phyloP scores from a whole-genome alignment of 208 protist genomes.

The Leishmania tarentolae region DNA sequence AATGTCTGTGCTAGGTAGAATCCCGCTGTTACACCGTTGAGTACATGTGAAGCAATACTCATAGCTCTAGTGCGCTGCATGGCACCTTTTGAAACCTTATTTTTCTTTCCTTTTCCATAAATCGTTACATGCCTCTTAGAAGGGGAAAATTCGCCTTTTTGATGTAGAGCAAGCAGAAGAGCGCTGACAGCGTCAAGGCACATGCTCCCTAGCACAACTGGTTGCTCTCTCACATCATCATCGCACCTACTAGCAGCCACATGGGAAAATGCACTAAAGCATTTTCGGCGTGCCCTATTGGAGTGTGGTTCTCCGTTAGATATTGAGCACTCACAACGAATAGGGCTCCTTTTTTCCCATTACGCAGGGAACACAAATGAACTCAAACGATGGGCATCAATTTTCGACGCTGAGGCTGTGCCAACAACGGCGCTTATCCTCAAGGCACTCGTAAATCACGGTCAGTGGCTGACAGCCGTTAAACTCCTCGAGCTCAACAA shows the following conservation, averaged over 20 bases:
- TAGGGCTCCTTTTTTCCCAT: conserved; percentile 62
- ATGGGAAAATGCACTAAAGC: conserved; percentile 51
- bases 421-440: conserved; percentile 60
- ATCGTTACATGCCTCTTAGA: background rate
- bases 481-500: conserved; percentile 48
- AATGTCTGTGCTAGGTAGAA: background rate
- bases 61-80: background rate
- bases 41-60: background rate
- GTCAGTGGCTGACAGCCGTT: conserved; percentile 58
- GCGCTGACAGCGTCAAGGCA: background rate
- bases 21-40: background rate
- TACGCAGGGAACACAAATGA: conserved; percentile 34
- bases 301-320: conserved; percentile 60
- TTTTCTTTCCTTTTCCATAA: background rate
- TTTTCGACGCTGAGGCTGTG: conserved; percentile 63
- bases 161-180: background rate
- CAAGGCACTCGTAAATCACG: conserved; percentile 63
- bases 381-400: conserved; percentile 50
- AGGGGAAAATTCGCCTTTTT: background rate
- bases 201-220: conserved; percentile 18
- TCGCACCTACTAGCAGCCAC: conserved; percentile 38
- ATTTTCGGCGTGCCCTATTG: conserved; percentile 63
- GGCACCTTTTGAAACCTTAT: background rate
- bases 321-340: conserved; percentile 62
- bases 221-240: conserved; percentile 18